phyloP scores from a whole-genome alignment of 768 basidiomycete genomes.

The Lanmaoa pseudosensibilis region DNA sequence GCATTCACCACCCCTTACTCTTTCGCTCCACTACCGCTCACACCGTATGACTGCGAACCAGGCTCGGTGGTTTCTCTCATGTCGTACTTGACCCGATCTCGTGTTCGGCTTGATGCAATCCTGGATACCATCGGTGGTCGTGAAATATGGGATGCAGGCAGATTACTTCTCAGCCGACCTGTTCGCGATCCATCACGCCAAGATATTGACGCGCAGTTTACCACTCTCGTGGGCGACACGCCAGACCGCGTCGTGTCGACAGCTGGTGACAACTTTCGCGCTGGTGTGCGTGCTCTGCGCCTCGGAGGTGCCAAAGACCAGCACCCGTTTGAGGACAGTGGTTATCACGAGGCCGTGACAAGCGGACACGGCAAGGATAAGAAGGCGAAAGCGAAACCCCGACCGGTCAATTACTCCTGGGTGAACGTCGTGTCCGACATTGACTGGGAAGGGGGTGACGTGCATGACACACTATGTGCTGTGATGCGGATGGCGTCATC shows the following conservation, averaged over 20 bases:
- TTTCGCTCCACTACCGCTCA: slow-evolving; percentile 30
- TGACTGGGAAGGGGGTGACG: slow-evolving; percentile 79
- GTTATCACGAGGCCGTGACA: slow-evolving; percentile 24
- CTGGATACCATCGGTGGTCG: slow-evolving; percentile 83
- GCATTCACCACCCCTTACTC: slow-evolving; percentile 32
- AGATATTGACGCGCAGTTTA: slow-evolving; percentile 55
- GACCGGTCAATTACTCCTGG: slow-evolving; percentile 76
- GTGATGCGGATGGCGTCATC: slow-evolving; percentile 40
- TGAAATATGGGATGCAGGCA: slow-evolving; percentile 74
- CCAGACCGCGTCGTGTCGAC: slow-evolving; percentile 65
- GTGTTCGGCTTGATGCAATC: slow-evolving; percentile 66
- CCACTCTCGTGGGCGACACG: slow-evolving; percentile 75
- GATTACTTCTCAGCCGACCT: slow-evolving; percentile 51
- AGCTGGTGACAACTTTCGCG: slow-evolving; percentile 70
- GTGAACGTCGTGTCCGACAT: slow-evolving; percentile 78
- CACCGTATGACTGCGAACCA: slow-evolving; percentile 29
- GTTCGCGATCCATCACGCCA: slow-evolving; percentile 31
- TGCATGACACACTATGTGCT: slow-evolving; percentile 50
- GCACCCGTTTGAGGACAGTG: slow-evolving; percentile 27
- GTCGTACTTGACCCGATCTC: slow-evolving; percentile 29
- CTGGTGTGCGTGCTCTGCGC: slow-evolving; percentile 63
- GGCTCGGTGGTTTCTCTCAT: slow-evolving; percentile 26
- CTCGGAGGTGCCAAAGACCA: slow-evolving; percentile 31
- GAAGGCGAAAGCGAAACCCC: slow-evolving; percentile 34
- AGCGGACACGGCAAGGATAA: slow-evolving; percentile 27